These are phyloP conservation scores for Ambrosiella beaveri DNA, from an alignment of 2,329 filamentous ascomycete species.

Conservation along the genomic window DNA sequence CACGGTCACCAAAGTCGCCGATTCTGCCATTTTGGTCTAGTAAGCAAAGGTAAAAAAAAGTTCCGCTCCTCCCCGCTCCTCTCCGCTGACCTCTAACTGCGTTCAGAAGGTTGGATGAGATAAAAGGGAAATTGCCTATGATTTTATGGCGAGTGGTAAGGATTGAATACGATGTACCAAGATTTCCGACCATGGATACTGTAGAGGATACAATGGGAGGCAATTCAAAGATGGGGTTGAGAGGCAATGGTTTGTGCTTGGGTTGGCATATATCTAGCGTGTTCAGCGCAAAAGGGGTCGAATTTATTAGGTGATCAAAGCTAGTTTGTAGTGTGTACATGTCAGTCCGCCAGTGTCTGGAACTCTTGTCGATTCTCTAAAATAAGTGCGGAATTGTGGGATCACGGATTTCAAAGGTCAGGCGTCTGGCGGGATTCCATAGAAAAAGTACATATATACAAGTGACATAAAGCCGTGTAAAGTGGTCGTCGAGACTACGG, in stretches of 20 bases:
- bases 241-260: too few species aligned
- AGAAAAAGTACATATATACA: neutral
- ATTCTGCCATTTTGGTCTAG: neutral
- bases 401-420: neutral
- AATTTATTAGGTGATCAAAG: too few species aligned
- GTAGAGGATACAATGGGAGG: neutral
- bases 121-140: neutral
- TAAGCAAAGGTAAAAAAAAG: neutral
- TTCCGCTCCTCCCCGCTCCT: slow-evolving; percentile 4
- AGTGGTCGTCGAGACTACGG: neutral
- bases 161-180: neutral
- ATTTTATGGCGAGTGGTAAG: neutral
- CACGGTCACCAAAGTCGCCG: neutral
- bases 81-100: slow-evolving; percentile 1
- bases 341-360: neutral
- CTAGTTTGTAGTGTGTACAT: neutral
- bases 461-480: neutral
- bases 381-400: neutral
- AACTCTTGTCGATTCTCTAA: neutral
- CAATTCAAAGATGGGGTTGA: neutral
- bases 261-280: too few species aligned
- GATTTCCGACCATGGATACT: neutral
- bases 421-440: neutral
- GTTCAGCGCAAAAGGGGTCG: too few species aligned
- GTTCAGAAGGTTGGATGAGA: neutral